Evolutionary conservation across 2,329 filamentous ascomycete genomes (phyloP), one percentile per base, ranked within the genome.

Genomic region (Nothophoma quercina): DNA sequence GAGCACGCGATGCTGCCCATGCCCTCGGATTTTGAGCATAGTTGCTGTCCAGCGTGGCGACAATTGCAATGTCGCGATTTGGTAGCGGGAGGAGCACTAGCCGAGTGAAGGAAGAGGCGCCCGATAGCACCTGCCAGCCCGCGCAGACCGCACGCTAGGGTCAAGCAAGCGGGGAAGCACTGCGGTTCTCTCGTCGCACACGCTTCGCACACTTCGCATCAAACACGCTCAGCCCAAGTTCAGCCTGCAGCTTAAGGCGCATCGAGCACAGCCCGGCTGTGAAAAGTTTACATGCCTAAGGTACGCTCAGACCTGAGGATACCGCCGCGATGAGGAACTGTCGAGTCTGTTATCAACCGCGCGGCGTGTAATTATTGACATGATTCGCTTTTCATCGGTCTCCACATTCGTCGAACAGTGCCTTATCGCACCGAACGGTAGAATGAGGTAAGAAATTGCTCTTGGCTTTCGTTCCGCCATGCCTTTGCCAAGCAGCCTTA

Each of bases 401-500:
- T 49, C 57, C 52, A 54, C 52, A 58, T 40, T 28, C 43, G 35
- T 45, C 35, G 30, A 49, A 39, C 35, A 41, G 25, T 23, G 48
- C 44, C 55, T 58, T 57, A 56, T 60, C 57, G 48, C 35, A 48
- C 48, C 36, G 36, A 35, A 26, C 30, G 45, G 29, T 52, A 36
- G 40, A 55, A 58, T 47, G 46, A 54, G 45, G 49, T 48, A 58
- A 53, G 40, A 36, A 32, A 45, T 18, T n/a, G 32, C 23, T 40
- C 59, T 60, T 63, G 56, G 59, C 51, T 28, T 51, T 32, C 10
- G 29, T 33, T 55, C 39, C 44, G 55, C 61, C 57, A 57, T 56
- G 57, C 56, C 39, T 35, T 32, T 13, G 59, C 61, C 61, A 61
- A 64, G 61, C 21, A 12, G 36, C 22, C 28, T 47, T 54, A 43